Evolutionary conservation across 2,329 filamentous ascomycete species (phyloP), one percentile per base, ranked within the genome.

Genomic region (Botrytis fabae): DNA sequence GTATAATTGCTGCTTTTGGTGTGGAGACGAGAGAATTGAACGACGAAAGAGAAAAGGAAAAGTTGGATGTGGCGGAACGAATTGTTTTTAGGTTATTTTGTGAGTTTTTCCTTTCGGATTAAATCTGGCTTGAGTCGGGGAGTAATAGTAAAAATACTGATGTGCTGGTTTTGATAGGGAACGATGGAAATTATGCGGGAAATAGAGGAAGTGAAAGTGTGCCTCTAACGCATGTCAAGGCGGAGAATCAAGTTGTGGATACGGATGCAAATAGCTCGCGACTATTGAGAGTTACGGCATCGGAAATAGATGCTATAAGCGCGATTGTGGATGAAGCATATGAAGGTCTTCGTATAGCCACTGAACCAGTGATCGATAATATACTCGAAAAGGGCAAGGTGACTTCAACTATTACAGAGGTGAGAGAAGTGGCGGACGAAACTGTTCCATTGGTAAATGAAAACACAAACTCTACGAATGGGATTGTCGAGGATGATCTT

Each of bases 41-140:
- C 5, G 32, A 10, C 16, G 44, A 48, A 3, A 54, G 4, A 8
- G 64, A 28, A 6, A 54, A 35, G 20, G 63, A 38, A 8, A 57
- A 42, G 18, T 25, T 68, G 10, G 65, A 57, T 20, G 48, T 68
- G 4, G 65, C 35, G n/a, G 48, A 57, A 18, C 40, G 48, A 0
- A 57, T 68, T 20, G 65, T 68, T 40, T 68, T 42, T 68, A 68
- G 35, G n/a, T 68, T 68, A 2, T 68, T 68, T 68, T 68, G 65
- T 68, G 40, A 20, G 65, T 68, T 28, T 16, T 20, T 25, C 25
- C 12, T 7, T 14, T 2, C 2, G 4, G 18, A 25, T 10, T 20
- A n/a, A 28, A 42, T 2, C n/a, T 1, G 4, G 4, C 35, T 18
- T 16, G 25, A 7, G 4, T n/a, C 35, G 12, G 32, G 38, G 10